Conservation (phyloP, 768 basidiomycete species). For the Mycena rebaudengoi region DNA sequence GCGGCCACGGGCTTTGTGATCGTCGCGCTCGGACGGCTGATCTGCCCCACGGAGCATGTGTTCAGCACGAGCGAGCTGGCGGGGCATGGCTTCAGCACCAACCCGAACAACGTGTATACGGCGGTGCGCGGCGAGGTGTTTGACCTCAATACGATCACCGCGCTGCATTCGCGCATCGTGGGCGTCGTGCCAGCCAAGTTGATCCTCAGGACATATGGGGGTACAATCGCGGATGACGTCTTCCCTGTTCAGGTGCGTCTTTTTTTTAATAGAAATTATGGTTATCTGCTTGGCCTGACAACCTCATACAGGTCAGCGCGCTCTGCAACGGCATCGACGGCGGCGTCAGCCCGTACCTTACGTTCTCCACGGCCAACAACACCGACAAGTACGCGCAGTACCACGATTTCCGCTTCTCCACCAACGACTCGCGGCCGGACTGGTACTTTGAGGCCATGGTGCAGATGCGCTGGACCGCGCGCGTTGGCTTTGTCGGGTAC, state of each 20-base stretch:
- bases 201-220: constrained; percentile 82
- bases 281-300: neutral
- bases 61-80: constrained; percentile 82
- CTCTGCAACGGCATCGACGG: constrained; percentile 90
- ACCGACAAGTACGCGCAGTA: constrained; percentile 82
- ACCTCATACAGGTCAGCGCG: constrained; percentile 74
- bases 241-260: constrained; percentile 91
- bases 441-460: constrained; percentile 99
- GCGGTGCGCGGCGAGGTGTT: constrained; percentile 95
- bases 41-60: constrained; percentile 95
- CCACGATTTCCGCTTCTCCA: constrained; percentile 94
- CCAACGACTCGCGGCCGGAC: constrained; percentile 91
- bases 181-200: constrained; percentile 78
- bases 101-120: constrained; percentile 80
- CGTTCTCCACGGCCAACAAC: constrained; percentile 78
- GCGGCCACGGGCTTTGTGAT: constrained; percentile 93
- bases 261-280: neutral
- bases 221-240: constrained; percentile 71
- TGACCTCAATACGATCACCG: constrained; percentile 75
- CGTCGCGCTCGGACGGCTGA: constrained; percentile 83
- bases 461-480: constrained; percentile 87
- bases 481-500: constrained; percentile 89
- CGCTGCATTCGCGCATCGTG: constrained; percentile 72
- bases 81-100: constrained; percentile 67
- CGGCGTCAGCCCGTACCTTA: constrained; percentile 84